Percentiles rank a stretch among this genome's conserved stretches.
Evolutionary conservation across 352 stramenopile species (phyloP).

Genomic region (Pythium volutum): DNA sequence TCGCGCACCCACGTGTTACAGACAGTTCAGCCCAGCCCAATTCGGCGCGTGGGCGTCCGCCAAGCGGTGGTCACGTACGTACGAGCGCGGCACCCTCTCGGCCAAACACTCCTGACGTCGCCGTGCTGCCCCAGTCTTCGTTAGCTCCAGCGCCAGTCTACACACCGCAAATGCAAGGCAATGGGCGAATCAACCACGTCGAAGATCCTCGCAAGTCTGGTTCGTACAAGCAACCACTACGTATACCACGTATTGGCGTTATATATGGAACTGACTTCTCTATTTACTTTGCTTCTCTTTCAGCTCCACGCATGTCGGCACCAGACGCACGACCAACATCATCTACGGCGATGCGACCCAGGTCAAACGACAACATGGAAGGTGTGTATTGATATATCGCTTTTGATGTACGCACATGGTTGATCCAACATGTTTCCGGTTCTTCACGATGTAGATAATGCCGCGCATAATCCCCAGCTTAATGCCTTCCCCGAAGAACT

Average conservation of each 20-base stretch:
- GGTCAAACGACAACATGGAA: background rate
- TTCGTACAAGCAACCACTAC: background rate
- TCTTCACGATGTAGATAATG: background rate
- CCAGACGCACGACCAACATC: background rate
- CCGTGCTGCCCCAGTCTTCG: conserved; percentile 4
- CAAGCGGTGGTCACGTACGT: conserved; percentile 8
- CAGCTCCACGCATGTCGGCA: background rate
- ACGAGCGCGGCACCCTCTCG: background rate
- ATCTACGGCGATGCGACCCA: background rate
- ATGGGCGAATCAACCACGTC: conserved; percentile 9
- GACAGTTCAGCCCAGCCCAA: conserved; percentile 1
- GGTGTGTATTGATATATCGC: too few species aligned
- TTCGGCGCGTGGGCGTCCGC: conserved; percentile 7
- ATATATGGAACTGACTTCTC: background rate
- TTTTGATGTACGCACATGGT: background rate
- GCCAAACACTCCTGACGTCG: conserved; percentile 17
- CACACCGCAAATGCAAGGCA: conserved; percentile 4
- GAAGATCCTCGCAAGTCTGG: conserved; percentile 21
- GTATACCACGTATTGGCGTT: background rate
- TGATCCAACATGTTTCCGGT: background rate
- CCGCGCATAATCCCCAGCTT: background rate
- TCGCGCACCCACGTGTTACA: conserved; percentile 17
- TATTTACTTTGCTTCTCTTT: background rate
- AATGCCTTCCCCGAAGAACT: background rate
- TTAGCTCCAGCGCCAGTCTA: background rate